Percentiles rank a stretch among this genome's conserved stretches.
Evolutionary conservation across 1,284 basidiomycete species (phyloP).

Genomic region (Apiotrichum gracile): DNA sequence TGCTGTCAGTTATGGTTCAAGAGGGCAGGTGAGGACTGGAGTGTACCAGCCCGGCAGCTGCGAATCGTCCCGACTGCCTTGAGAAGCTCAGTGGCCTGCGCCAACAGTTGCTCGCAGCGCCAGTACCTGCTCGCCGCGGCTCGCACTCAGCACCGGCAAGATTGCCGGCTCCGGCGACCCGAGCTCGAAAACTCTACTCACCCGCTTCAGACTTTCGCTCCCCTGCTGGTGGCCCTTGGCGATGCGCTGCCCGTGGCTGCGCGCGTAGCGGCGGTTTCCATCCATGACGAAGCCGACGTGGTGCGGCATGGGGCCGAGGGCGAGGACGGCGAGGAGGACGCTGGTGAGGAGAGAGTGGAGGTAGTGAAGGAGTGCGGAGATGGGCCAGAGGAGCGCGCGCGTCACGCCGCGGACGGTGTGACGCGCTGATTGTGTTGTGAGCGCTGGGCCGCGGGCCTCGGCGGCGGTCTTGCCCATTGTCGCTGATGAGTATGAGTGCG

Average conservation of each 20-base stretch:
- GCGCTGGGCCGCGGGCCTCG: not conserved
- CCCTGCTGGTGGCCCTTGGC: slow-evolving; percentile 78
- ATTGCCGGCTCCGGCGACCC: not conserved
- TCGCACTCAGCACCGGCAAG: not conserved
- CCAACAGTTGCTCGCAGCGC: too few species aligned
- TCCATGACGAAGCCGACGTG: slow-evolving; percentile 99
- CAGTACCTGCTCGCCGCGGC: too few species aligned
- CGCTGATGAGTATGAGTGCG: too few species aligned
- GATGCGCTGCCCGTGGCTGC: slow-evolving; percentile 60
- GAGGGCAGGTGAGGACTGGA: too few species aligned
- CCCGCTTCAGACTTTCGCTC: slow-evolving; percentile 72
- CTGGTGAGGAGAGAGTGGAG: slow-evolving; percentile 39
- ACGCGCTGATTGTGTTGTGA: not conserved
- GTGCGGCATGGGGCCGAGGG: slow-evolving; percentile 75
- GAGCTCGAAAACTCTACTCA: slow-evolving; percentile 48
- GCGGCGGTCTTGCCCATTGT: not conserved
- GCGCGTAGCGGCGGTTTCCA: slow-evolving; percentile 88
- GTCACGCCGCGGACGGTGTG: slow-evolving; percentile 1
- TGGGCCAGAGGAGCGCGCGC: slow-evolving; percentile 8
- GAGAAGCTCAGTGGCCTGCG: too few species aligned
- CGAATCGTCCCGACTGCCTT: too few species aligned
- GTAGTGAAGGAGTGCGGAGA: slow-evolving; percentile 26
- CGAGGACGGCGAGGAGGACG: slow-evolving; percentile 59
- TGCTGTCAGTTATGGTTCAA: slow-evolving; percentile 47
- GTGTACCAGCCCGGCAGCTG: too few species aligned